Evolutionary conservation across 2,329 filamentous ascomycete species (phyloP).

Genomic region (Calonectria montana): DNA sequence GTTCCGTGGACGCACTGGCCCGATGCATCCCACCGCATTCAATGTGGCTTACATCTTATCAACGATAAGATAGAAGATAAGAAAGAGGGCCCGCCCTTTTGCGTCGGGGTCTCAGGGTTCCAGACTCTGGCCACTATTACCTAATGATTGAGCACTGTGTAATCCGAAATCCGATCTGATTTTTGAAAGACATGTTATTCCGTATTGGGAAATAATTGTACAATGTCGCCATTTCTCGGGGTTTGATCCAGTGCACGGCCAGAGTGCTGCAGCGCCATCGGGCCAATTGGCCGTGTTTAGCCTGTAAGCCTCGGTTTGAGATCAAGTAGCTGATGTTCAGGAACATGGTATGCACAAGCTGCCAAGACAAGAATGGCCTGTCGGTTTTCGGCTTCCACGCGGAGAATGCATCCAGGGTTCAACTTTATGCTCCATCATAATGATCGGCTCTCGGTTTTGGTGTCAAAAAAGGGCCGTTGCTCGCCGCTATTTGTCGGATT

Average conservation of each 20-base stretch:
- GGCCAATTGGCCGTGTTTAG: background rate
- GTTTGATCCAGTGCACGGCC: background rate
- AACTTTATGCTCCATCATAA: background rate
- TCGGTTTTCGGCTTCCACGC: constrained; percentile 5
- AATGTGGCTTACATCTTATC: background rate
- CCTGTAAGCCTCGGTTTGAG: background rate
- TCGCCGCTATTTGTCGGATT: background rate
- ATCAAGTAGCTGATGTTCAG: background rate
- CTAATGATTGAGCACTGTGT: background rate
- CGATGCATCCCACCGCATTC: background rate
- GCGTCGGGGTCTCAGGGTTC: constrained; percentile 26
- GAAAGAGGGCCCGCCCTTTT: constrained; percentile 13
- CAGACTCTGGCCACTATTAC: constrained; percentile 19
- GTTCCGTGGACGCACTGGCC: background rate
- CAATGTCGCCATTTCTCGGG: background rate
- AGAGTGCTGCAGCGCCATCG: background rate
- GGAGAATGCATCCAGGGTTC: constrained; percentile 2
- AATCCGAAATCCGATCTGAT: background rate
- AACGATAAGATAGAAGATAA: constrained; percentile 3
- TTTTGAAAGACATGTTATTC: background rate
- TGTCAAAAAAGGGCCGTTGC: background rate
- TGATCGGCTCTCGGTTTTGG: constrained; percentile 9
- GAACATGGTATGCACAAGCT: background rate
- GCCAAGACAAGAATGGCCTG: constrained; percentile 18
- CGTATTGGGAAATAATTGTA: background rate